These are phyloP conservation scores for Austroboletus eburneus DNA, from an alignment of 768 basidiomycete genomes.

Conservation along the genomic window DNA sequence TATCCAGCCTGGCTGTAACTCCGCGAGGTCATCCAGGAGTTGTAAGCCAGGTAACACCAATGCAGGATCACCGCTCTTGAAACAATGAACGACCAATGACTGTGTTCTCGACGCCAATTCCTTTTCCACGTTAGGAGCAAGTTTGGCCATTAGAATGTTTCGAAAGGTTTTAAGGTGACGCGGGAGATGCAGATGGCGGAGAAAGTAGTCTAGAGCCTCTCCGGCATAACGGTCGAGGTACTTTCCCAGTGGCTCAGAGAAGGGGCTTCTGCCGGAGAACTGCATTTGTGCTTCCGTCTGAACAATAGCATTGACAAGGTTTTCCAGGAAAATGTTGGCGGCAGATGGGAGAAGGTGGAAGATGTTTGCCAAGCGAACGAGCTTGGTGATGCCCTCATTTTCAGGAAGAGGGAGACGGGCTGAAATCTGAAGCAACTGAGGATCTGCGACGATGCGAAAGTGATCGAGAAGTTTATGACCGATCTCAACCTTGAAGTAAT, in stretches of 20 bases:
- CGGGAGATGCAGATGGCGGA: constrained; percentile 71
- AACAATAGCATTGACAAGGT: constrained; percentile 82
- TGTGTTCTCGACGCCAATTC: constrained; percentile 63
- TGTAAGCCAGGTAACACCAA: constrained; percentile 67
- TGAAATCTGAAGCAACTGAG: constrained; percentile 75
- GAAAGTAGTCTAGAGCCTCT: constrained; percentile 83
- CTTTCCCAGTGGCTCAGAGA: constrained; percentile 87
- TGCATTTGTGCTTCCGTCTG: constrained; percentile 91
- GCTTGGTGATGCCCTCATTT: constrained; percentile 87
- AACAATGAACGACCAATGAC: constrained; percentile 46
- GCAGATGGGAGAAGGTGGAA: constrained; percentile 94
- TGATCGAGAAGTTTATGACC: constrained; percentile 96
- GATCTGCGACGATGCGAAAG: constrained; percentile 88
- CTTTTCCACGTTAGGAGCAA: constrained; percentile 71
- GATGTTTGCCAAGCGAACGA: constrained; percentile 93
- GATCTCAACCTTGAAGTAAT: constrained; percentile 99
- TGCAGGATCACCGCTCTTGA: constrained; percentile 46
- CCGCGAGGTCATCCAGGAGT: constrained; percentile 71
- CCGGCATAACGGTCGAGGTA: constrained; percentile 88
- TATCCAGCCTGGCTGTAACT: constrained; percentile 68
- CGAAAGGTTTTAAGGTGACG: constrained; percentile 80
- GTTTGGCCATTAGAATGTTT: constrained; percentile 72
- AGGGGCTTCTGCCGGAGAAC: constrained; percentile 84
- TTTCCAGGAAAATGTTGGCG: constrained; percentile 87
- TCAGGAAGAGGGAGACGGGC: constrained; percentile 77